phyloP scores from a whole-genome alignment of 2,329 filamentous ascomycete genomes.

The Colletotrichum eremochloae region DNA sequence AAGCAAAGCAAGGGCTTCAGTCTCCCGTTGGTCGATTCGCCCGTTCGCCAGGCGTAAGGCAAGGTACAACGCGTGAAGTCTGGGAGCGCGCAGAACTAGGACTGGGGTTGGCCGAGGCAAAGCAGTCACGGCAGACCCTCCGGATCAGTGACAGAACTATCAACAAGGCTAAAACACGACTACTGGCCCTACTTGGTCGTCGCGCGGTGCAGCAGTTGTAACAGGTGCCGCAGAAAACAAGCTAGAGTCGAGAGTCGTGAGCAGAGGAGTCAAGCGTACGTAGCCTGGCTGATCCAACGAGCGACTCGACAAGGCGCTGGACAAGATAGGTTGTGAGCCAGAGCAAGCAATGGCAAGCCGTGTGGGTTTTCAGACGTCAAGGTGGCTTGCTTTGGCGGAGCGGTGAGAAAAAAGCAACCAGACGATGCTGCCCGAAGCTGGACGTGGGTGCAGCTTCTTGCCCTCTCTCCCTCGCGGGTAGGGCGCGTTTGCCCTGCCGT shows the following conservation, averaged over 20 bases:
- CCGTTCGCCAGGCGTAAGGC: conserved; percentile 34
- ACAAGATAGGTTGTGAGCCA: conserved; percentile 12
- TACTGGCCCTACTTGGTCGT: conserved; percentile 21
- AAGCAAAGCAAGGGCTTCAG: conserved; percentile 24
- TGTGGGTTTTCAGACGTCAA: conserved; percentile 9
- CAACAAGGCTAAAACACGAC: conserved; percentile 27
- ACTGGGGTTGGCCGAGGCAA: conserved; percentile 33
- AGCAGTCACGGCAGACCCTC: conserved; percentile 27
- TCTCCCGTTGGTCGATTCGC: conserved; percentile 33
- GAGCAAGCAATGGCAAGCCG: conserved; percentile 23
- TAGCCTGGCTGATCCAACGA: conserved; percentile 20
- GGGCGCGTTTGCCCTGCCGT: conserved; percentile 36
- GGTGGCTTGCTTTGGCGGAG: conserved; percentile 25
- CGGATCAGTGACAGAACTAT: conserved; percentile 20
- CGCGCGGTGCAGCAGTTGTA: conserved; percentile 27
- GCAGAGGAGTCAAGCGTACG: conserved; percentile 15
- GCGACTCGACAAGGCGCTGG: neutral
- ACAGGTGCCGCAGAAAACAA: conserved; percentile 21
- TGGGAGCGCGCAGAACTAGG: conserved; percentile 32
- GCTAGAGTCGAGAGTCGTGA: conserved; percentile 12
- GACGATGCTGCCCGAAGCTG: conserved; percentile 32
- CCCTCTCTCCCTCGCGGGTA: conserved; percentile 15
- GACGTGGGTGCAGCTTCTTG: conserved; percentile 31
- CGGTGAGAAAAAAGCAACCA: conserved; percentile 35
- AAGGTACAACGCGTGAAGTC: conserved; percentile 39